These are phyloP conservation scores for barrel medic (Medicago truncatula) DNA, from an alignment of 306 rosid species.

Conservation along the genomic window MtrunA17r5.0-ANR NC_053044.1:32316501-32317000, in stretches of 20 bases:
- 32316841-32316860: slow-evolving; percentile 46
- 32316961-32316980: slow-evolving; percentile 20
- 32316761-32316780: slow-evolving; percentile 40
- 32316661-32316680: slow-evolving; percentile 34
- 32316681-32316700: slow-evolving; percentile 33
- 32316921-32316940: slow-evolving; percentile 29
- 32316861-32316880: slow-evolving; percentile 39
- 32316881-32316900: slow-evolving; percentile 45
- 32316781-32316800: slow-evolving; percentile 47
- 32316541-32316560: slow-evolving; percentile 42
- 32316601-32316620: slow-evolving; percentile 26
- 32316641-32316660: slow-evolving; percentile 17
- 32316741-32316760: slow-evolving; percentile 10
- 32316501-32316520: no score
- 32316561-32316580: slow-evolving; percentile 42
- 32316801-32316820: slow-evolving; percentile 41
- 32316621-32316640: not conserved
- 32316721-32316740: not conserved
- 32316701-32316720: slow-evolving; percentile 20
- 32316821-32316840: slow-evolving; percentile 38
- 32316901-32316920: slow-evolving; percentile 36
- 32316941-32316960: slow-evolving; percentile 43
- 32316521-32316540: not conserved
- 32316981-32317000: slow-evolving; percentile 42
- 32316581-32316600: slow-evolving; percentile 37